Percentiles rank a stretch among this genome's conserved stretches.
phyloP scores from a whole-genome alignment of 495 filamentous ascomycete genomes.

The Bacidia rubella region DNA sequence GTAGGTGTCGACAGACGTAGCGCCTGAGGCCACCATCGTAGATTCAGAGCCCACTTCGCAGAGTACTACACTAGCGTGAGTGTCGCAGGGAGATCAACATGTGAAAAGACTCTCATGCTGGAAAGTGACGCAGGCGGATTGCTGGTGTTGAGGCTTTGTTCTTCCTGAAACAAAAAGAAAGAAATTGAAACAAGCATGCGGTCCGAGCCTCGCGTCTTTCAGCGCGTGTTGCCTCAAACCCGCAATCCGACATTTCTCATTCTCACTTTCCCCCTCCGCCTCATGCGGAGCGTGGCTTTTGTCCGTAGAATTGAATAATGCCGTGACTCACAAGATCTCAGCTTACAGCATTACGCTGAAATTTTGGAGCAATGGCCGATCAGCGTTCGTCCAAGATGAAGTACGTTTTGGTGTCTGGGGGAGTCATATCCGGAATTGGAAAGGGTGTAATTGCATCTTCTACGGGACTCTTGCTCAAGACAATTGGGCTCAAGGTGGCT shows the following conservation, averaged over 20 bases:
- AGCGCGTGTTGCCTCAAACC: neutral
- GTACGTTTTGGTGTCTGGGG: conserved; percentile 73
- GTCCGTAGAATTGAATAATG: too few relatives aligned
- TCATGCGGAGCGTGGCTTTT: neutral
- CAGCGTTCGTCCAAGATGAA: conserved; percentile 44
- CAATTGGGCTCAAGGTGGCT: conserved; percentile 57
- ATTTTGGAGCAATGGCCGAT: neutral
- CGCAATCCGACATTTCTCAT: neutral
- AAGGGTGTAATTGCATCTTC: conserved; percentile 70
- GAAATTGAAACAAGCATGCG: neutral
- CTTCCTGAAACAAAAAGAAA: too few relatives aligned
- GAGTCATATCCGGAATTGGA: conserved; percentile 70
- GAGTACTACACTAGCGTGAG: neutral
- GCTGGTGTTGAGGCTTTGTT: too few relatives aligned
- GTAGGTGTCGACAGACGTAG: conserved; percentile 43
- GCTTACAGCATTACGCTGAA: too few relatives aligned
- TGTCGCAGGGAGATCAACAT: neutral
- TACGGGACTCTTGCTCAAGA: conserved; percentile 74
- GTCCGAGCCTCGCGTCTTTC: neutral
- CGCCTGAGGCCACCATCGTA: conserved; percentile 36
- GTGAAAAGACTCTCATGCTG: neutral
- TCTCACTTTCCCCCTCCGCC: neutral
- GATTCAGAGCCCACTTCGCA: neutral
- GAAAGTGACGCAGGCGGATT: too few relatives aligned
- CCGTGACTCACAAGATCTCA: too few relatives aligned